A percentile compares a stretch with the other conserved stretches of the same genome.
phyloP scores from a whole-genome alignment of 2,329 filamentous ascomycete species.

The Dactylellina leptospora region DNA sequence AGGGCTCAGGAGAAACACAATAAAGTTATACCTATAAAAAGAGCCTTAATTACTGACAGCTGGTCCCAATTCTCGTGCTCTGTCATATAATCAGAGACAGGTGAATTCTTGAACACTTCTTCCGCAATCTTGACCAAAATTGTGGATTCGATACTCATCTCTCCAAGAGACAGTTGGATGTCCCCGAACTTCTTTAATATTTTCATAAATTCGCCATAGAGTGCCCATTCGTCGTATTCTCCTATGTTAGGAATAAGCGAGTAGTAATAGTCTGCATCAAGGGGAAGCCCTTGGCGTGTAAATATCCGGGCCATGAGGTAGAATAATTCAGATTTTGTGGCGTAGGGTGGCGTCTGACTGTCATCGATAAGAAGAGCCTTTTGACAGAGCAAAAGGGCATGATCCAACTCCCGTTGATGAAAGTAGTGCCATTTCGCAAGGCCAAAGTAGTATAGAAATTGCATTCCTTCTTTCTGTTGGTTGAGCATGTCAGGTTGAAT shows the following conservation, averaged over 20 bases:
- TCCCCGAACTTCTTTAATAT: too few species aligned
- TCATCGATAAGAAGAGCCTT: conserved; percentile 3
- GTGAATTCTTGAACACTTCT: too few species aligned
- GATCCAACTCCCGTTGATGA: conserved; percentile 5
- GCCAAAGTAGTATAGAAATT: conserved; percentile 2
- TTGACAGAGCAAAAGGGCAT: conserved; percentile 19
- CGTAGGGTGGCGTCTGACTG: neutral
- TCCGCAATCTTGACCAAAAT: too few species aligned
- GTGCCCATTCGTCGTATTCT: conserved; percentile 23
- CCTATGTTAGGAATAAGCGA: conserved; percentile 18
- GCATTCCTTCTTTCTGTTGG: too few species aligned
- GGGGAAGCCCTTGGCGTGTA: conserved; percentile 4
- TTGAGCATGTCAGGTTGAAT: too few species aligned
- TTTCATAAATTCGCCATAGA: conserved; percentile 5
- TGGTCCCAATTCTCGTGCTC: too few species aligned
- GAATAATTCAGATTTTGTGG: conserved; percentile 12
- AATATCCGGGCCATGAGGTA: conserved; percentile 33
- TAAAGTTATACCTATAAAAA: too few species aligned
- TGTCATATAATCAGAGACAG: too few species aligned
- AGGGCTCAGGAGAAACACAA: too few species aligned
- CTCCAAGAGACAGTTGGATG: too few species aligned
- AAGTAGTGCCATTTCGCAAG: conserved; percentile 31
- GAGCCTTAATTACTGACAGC: too few species aligned
- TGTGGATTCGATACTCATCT: too few species aligned
- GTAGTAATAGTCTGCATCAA: conserved; percentile 43